Evolutionary conservation across 441 rosid genomes (phyloP), one percentile per base, ranked within the genome.

Genomic region (Euphorbia schlechtendalii): DNA sequence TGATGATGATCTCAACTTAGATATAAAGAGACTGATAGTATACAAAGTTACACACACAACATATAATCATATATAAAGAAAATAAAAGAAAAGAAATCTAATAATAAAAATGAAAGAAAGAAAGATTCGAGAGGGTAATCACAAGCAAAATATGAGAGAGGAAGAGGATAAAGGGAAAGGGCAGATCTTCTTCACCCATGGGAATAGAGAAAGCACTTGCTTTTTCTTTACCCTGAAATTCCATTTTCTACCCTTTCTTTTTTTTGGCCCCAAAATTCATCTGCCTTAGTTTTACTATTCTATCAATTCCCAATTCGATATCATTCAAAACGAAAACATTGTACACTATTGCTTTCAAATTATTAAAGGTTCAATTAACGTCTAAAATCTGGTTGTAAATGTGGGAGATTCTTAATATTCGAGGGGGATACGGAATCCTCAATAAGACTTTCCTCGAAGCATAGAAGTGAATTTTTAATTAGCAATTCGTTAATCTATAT

Each of bases 161-260:
- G 7, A 7, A 41, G 45, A 41, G 45, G 4, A 41, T 67, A 72
- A 77, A 74, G 71, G 76, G 30, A 65, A 74, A 69, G n/a, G 76
- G 72, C 74, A 74, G 81, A 74, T n/a, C n/a, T n/a, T 76, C 81
- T 79, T 74, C 68, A 69, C 65, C 69, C 80, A 77, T 74, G 79
- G 82, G 82, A 78, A 76, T 56, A 72, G 81, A 74, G 86, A 87
- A 87, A 83, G 92, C 61, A 57, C 53, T 57, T 70, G 74, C 87
- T 85, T 84, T 86, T 79, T 76, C 83, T 88, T 83, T 83, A 73
- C 11, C 62, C 69, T 63, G 34, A 28, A 75, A 36, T 69, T 66
- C 53, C 63, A 69, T 71, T 71, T 30, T 54, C 34, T 61, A 55
- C 21, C 0, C 0, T 15, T 71, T 68, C 22, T 62, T 32, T 73